phyloP scores from a whole-genome alignment of 2,329 filamentous ascomycete species.

The Fusarium pseudograminearum region DNA sequence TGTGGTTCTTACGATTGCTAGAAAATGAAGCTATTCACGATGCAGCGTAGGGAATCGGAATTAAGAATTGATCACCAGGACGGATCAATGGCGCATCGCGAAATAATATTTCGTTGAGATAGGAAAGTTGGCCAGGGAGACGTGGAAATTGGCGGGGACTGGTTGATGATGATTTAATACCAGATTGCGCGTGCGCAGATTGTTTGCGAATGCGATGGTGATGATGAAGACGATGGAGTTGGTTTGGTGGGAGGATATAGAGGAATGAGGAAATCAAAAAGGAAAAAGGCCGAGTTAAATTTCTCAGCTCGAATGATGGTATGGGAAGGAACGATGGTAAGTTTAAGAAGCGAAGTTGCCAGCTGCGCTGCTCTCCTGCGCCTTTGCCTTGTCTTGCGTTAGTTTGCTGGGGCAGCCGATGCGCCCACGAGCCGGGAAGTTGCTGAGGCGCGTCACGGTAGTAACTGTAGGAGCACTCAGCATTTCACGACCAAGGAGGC shows the following conservation, averaged over 20 bases:
- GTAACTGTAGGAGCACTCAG: slow-evolving; percentile 32
- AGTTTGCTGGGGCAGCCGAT: slow-evolving; percentile 38
- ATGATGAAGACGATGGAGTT: slow-evolving; percentile 24
- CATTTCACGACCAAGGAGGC: slow-evolving; percentile 29
- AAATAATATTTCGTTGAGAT: slow-evolving; percentile 11
- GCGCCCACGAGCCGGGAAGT: slow-evolving; percentile 40
- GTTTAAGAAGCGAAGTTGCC: slow-evolving; percentile 41
- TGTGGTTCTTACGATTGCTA: slow-evolving; percentile 11
- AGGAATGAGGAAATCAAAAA: slow-evolving; percentile 6
- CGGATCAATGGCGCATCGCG: slow-evolving; percentile 43
- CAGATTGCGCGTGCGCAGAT: slow-evolving; percentile 27
- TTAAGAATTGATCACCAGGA: slow-evolving; percentile 19
- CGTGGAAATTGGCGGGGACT: slow-evolving; percentile 21
- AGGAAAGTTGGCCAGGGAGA: slow-evolving; percentile 29
- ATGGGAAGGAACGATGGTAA: slow-evolving; percentile 28
- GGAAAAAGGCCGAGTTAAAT: slow-evolving; percentile 2
- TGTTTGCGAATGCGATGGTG: slow-evolving; percentile 34
- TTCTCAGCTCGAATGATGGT: slow-evolving; percentile 16
- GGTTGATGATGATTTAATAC: slow-evolving; percentile 28
- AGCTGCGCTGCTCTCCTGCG: slow-evolving; percentile 29
- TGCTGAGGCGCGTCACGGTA: slow-evolving; percentile 46
- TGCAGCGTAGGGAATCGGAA: background rate
- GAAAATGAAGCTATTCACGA: slow-evolving; percentile 22
- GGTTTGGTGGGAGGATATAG: slow-evolving; percentile 1
- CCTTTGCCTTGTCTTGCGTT: slow-evolving; percentile 37